phyloP scores from a whole-genome alignment of 345 rosid species.

The Lumnitzera littorea region DNA sequence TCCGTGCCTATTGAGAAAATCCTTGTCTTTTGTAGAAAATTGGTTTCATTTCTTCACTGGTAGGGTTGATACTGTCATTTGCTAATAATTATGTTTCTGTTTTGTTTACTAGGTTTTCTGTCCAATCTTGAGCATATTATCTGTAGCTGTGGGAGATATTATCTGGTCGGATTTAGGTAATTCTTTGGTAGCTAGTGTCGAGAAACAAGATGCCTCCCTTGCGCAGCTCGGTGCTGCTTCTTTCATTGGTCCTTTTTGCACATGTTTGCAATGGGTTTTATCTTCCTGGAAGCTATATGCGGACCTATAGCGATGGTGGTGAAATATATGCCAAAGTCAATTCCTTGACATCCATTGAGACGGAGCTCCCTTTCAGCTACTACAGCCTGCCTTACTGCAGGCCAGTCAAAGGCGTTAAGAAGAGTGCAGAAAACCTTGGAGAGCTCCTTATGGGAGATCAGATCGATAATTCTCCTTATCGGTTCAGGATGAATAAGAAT shows the following conservation, averaged over 20 bases:
- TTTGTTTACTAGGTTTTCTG: no score
- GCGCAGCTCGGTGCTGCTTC: slow-evolving; percentile 17
- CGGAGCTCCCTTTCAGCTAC: slow-evolving; percentile 42
- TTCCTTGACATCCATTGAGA: slow-evolving; percentile 40
- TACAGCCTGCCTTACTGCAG: slow-evolving; percentile 44
- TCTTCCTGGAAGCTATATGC: slow-evolving; percentile 45
- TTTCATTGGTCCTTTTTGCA: slow-evolving; percentile 15
- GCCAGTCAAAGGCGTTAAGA: slow-evolving; percentile 24
- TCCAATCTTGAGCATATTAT: no score
- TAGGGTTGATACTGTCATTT: no score
- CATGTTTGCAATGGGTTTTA: slow-evolving; percentile 32
- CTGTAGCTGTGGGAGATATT: no score
- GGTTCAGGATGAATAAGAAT: slow-evolving; percentile 30
- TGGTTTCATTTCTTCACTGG: no score
- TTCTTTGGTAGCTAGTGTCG: neutral
- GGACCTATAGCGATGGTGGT: slow-evolving; percentile 26
- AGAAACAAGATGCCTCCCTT: slow-evolving; percentile 13
- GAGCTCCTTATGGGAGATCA: slow-evolving; percentile 54
- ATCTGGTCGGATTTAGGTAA: no score
- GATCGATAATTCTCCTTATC: slow-evolving; percentile 42
- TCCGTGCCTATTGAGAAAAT: no score
- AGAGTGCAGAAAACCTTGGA: slow-evolving; percentile 46
- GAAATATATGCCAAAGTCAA: slow-evolving; percentile 30
- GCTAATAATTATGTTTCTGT: no score
- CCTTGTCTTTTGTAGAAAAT: no score